A percentile compares a stretch with the other conserved stretches of the same genome.
Conservation (phyloP, 1,139 yeast genomes). For the Pichia sp. region DNA sequence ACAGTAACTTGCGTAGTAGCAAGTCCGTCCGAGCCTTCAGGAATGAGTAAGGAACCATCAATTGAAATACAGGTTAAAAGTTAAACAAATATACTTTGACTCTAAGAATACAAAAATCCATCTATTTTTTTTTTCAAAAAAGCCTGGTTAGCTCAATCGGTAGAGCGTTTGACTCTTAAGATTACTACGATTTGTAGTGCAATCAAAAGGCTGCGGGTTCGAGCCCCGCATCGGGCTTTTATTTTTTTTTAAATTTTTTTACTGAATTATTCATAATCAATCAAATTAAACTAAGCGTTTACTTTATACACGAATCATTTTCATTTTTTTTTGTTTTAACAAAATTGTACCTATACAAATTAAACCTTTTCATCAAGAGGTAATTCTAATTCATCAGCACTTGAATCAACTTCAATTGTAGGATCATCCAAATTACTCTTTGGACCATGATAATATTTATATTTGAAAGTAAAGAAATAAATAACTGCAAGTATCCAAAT, state of each 20-base stretch:
- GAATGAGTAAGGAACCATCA: too few relatives aligned
- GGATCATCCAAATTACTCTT: conserved; percentile 31
- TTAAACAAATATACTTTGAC: too few relatives aligned
- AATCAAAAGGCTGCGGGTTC: conserved; percentile 37
- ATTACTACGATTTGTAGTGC: neutral
- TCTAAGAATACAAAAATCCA: too few relatives aligned
- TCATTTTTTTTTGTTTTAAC: conserved; percentile 7
- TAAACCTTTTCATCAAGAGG: conserved; percentile 5
- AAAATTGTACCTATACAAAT: neutral
- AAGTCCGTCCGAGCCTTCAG: too few relatives aligned
- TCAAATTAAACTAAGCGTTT: too few relatives aligned
- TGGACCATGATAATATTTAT: conserved; percentile 46
- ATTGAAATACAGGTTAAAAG: too few relatives aligned
- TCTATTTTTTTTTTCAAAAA: neutral
- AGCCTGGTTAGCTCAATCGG: conserved; percentile 32
- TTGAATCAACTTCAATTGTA: conserved; percentile 5
- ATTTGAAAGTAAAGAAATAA: conserved; percentile 42
- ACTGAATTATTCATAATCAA: too few relatives aligned
- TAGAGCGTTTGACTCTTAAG: conserved; percentile 34
- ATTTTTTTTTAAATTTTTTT: conserved; percentile 15
- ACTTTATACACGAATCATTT: too few relatives aligned
- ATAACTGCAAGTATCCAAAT: conserved; percentile 40
- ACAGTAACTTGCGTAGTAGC: too few relatives aligned
- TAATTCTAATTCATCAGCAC: conserved; percentile 6
- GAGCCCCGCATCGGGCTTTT: conserved; percentile 36